A percentile compares a stretch with the other conserved stretches of the same genome.
phyloP scores from a whole-genome alignment of 2,329 filamentous ascomycete genomes.

The Fusarium albosuccineum region DNA sequence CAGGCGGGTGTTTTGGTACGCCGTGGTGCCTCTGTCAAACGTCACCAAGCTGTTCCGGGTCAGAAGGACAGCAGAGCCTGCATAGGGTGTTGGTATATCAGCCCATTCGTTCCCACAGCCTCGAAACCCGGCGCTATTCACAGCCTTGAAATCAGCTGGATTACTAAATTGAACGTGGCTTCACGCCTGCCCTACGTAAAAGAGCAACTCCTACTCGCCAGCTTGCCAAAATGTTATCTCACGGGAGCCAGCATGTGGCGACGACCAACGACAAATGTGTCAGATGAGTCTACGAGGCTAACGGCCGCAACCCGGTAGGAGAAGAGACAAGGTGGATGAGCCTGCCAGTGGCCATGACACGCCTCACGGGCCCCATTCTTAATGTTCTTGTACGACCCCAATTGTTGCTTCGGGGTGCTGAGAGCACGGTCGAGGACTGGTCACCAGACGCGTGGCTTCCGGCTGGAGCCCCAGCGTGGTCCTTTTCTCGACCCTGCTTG shows the following conservation, averaged over 20 bases:
- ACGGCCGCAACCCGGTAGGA: conserved; percentile 2
- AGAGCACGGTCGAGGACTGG: conserved; percentile 1
- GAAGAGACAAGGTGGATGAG: not conserved
- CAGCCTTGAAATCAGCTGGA: conserved; percentile 11
- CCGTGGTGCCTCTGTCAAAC: conserved; percentile 4
- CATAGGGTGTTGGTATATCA: conserved; percentile 12
- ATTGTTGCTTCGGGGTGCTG: conserved; percentile 2
- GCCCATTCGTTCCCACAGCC: conserved; percentile 14
- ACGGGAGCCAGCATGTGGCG: not conserved
- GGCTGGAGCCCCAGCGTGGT: conserved; percentile 6
- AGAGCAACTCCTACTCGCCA: not conserved
- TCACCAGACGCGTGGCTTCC: conserved; percentile 14
- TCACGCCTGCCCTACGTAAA: not conserved
- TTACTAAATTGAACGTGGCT: not conserved
- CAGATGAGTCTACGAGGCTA: conserved; percentile 8
- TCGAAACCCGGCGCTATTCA: conserved; percentile 11
- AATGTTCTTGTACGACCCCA: conserved; percentile 8
- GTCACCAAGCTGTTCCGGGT: not conserved
- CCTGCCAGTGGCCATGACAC: not conserved
- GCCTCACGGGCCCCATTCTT: conserved; percentile 7
- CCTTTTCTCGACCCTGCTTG: not conserved
- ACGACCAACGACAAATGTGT: conserved; percentile 2
- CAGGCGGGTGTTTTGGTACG: not conserved
- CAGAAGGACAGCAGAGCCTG: conserved; percentile 7
- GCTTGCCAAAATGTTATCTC: conserved; percentile 1